These are phyloP conservation scores for Phoenix dactylifera DNA, from an alignment of 176 grass and related monocot genomes.

Conservation along the genomic window DNA sequence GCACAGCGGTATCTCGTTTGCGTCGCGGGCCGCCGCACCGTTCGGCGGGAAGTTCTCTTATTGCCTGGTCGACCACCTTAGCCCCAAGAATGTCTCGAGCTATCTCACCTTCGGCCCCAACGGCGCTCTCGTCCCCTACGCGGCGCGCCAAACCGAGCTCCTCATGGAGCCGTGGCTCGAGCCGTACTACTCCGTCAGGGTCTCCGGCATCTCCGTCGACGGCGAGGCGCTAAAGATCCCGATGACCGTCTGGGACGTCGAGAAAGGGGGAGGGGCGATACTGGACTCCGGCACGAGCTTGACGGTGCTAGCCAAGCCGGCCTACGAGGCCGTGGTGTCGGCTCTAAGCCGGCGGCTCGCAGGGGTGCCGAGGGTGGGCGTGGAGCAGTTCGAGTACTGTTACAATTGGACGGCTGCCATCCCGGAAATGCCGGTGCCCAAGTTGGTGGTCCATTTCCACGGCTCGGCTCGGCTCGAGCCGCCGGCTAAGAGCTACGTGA, in stretches of 20 bases:
- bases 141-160: conserved; percentile 26
- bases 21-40: conserved; percentile 21
- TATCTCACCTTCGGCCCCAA: conserved; percentile 65
- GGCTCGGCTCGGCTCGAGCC: conserved; percentile 38
- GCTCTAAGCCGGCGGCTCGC: conserved; percentile 32
- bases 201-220: conserved; percentile 33
- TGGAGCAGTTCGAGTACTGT: conserved; percentile 56
- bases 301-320: conserved; percentile 30
- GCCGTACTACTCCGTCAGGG: conserved; percentile 22
- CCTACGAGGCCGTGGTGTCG: conserved; percentile 33
- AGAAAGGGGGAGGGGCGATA: conserved; percentile 29
- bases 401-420: conserved; percentile 51
- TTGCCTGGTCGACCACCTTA: conserved; percentile 64
- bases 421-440: conserved; percentile 16
- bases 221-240: conserved; percentile 41
- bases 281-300: conserved; percentile 74
- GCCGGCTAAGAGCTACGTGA: conserved; percentile 51
- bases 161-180: conserved; percentile 16
- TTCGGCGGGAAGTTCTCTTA: conserved; percentile 74
- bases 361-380: conserved; percentile 28
- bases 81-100: conserved; percentile 42
- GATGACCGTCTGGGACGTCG: conserved; percentile 38
- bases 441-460: conserved; percentile 30
- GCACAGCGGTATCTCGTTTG: conserved; percentile 48
- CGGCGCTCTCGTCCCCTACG: conserved; percentile 9